phyloP scores from a whole-genome alignment of 441 rosid species.

The Adansonia madagascariensis region DNA sequence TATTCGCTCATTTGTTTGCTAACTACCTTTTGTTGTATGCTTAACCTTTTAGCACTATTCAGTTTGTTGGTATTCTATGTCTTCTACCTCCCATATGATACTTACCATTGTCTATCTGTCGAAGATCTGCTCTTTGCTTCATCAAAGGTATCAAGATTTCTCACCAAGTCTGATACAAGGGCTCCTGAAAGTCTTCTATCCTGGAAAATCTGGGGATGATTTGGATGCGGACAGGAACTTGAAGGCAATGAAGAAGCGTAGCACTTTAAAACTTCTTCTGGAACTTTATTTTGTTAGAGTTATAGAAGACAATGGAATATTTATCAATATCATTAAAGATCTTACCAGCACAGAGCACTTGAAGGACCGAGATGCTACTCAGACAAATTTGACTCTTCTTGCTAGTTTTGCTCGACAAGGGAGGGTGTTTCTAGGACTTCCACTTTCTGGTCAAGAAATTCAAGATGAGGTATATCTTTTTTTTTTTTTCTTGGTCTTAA shows the following conservation, averaged over 20 bases:
- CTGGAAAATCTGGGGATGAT: conserved; percentile 93
- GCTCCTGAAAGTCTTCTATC: conserved; percentile 85
- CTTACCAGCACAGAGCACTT: conserved; percentile 53
- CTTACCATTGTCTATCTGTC: conserved; percentile 43
- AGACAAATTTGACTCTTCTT: conserved; percentile 89
- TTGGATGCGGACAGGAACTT: conserved; percentile 79
- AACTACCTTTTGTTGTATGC: background rate
- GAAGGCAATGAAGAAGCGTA: conserved; percentile 95
- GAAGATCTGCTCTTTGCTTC: conserved; percentile 95
- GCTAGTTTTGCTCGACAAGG: conserved; percentile 99
- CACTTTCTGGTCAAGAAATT: conserved; percentile 78
- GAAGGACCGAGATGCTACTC: conserved; percentile 93
- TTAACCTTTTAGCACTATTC: background rate
- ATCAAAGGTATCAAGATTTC: conserved; percentile 94
- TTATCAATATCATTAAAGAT: conserved; percentile 1
- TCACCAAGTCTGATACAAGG: conserved; percentile 87
- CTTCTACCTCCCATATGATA: background rate
- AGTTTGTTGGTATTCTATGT: background rate
- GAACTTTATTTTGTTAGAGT: conserved; percentile 78
- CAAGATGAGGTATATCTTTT: conserved; percentile 66
- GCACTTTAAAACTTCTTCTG: conserved; percentile 83
- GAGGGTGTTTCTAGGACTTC: conserved; percentile 83
- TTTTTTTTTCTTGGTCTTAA: conserved; percentile 6
- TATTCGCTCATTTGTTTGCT: background rate
- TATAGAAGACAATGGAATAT: background rate